Conservation (phyloP, 495 filamentous ascomycete species). For the Aspergillus egyptiacus region DNA sequence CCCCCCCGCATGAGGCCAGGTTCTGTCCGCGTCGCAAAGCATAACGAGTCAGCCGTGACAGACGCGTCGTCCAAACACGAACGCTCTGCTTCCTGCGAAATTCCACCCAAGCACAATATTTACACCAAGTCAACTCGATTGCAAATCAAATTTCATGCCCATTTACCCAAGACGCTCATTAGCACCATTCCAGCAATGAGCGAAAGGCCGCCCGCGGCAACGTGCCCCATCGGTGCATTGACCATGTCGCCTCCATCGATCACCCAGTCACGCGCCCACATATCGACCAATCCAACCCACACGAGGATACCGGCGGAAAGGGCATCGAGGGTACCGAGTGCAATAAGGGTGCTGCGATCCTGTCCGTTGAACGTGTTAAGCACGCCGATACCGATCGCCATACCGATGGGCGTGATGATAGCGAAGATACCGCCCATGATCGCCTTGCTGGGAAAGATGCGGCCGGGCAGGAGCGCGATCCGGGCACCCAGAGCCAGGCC, state of each 20-base stretch:
- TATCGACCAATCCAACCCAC: constrained; percentile 43
- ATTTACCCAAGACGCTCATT: constrained; percentile 43
- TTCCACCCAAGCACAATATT: no score
- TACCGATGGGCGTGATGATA: constrained; percentile 40
- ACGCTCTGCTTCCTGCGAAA: no score
- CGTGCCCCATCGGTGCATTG: constrained; percentile 26
- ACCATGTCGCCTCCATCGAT: constrained; percentile 38
- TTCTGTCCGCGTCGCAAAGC: no score
- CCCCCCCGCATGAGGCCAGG: no score
- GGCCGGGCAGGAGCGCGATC: constrained; percentile 62
- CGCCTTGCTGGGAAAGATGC: constrained; percentile 31
- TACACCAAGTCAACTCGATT: not conserved
- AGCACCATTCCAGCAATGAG: constrained; percentile 33
- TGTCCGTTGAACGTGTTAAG: constrained; percentile 37
- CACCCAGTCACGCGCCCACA: constrained; percentile 43
- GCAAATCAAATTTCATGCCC: constrained; percentile 31
- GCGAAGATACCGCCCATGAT: constrained; percentile 34
- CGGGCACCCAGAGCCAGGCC: constrained; percentile 68
- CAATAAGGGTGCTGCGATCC: constrained; percentile 31
- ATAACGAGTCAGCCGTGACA: no score
- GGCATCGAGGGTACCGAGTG: constrained; percentile 39
- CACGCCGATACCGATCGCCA: constrained; percentile 42
- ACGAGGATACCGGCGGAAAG: constrained; percentile 43
- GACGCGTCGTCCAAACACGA: no score
- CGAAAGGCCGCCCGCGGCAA: constrained; percentile 30